Evolutionary conservation across 306 rosid genomes (phyloP).

Genomic region (peach (Prunus persica)): DNA sequence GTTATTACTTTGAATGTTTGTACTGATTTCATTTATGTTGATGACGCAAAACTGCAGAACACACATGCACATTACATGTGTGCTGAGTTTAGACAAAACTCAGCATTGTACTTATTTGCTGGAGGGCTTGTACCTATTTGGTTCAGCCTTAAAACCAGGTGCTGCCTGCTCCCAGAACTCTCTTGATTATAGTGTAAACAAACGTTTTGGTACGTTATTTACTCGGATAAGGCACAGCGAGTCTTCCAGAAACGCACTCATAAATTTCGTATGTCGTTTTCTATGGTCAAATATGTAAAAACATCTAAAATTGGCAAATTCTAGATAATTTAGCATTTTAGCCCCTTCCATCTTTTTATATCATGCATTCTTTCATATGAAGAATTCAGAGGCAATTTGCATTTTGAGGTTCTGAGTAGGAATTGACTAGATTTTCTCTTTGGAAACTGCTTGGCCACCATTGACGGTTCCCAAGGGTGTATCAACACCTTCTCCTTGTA

Average conservation of each 20-base stretch:
- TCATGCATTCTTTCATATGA: background rate
- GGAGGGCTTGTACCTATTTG: too few relatives aligned
- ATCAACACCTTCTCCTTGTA: background rate
- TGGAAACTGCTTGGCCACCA: background rate
- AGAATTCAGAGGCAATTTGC: slow-evolving; percentile 8
- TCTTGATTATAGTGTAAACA: background rate
- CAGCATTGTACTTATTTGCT: too few relatives aligned
- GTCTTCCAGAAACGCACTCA: background rate
- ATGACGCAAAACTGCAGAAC: too few relatives aligned
- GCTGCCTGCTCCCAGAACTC: background rate
- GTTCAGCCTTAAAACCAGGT: background rate
- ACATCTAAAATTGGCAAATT: background rate
- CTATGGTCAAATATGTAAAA: background rate
- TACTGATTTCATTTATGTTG: too few relatives aligned
- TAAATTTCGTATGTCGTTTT: slow-evolving; percentile 8
- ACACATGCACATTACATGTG: too few relatives aligned
- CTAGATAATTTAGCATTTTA: background rate
- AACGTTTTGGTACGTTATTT: background rate
- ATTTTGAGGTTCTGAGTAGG: background rate
- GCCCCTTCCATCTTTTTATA: background rate
- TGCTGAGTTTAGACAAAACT: too few relatives aligned
- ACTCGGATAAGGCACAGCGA: background rate
- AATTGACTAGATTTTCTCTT: background rate
- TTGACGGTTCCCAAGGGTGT: background rate
- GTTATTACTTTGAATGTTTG: background rate